Conservation (phyloP, 495 filamentous ascomycete species). For the Penicillium turbatum region DNA sequence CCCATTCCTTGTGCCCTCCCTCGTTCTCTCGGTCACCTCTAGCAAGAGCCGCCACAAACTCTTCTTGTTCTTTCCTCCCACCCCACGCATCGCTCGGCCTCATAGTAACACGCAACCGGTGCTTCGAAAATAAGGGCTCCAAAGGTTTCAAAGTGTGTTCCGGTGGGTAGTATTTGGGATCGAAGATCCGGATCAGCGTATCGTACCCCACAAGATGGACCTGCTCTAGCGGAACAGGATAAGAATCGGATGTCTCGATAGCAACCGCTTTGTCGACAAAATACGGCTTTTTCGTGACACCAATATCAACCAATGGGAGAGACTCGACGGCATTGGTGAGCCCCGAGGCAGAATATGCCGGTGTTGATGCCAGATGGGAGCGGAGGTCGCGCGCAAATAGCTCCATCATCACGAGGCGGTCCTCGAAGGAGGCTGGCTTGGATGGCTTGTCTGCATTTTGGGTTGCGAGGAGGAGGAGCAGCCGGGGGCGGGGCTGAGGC, state of each 20-base stretch:
- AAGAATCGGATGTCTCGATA: conserved; percentile 54
- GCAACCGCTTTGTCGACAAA: conserved; percentile 79
- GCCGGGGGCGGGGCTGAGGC: conserved; percentile 39
- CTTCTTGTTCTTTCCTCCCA: conserved; percentile 51
- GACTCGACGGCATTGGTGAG: conserved; percentile 11
- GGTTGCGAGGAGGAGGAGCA: conserved; percentile 79
- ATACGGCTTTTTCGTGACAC: conserved; percentile 73
- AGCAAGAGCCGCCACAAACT: conserved; percentile 51
- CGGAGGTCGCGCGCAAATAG: conserved; percentile 66
- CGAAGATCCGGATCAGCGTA: conserved; percentile 77
- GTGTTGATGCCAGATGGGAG: conserved; percentile 22
- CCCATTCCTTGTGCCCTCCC: conserved; percentile 66
- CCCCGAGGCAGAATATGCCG: conserved; percentile 1
- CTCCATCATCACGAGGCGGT: conserved; percentile 83
- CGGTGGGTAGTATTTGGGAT: conserved; percentile 77
- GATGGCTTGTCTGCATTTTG: conserved; percentile 93
- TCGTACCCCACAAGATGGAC: conserved; percentile 85
- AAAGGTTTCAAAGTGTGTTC: conserved; percentile 53
- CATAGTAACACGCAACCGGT: conserved; percentile 68
- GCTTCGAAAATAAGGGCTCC: conserved; percentile 61
- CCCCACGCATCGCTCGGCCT: conserved; percentile 68
- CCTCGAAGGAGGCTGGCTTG: conserved; percentile 75
- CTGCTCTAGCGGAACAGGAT: conserved; percentile 50
- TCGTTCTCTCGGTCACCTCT: conserved; percentile 49
- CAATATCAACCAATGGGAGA: conserved; percentile 63